Percentiles rank a stretch among this genome's conserved stretches.
phyloP scores from a whole-genome alignment of 345 rosid species.

The Salix suchowensis region DNA sequence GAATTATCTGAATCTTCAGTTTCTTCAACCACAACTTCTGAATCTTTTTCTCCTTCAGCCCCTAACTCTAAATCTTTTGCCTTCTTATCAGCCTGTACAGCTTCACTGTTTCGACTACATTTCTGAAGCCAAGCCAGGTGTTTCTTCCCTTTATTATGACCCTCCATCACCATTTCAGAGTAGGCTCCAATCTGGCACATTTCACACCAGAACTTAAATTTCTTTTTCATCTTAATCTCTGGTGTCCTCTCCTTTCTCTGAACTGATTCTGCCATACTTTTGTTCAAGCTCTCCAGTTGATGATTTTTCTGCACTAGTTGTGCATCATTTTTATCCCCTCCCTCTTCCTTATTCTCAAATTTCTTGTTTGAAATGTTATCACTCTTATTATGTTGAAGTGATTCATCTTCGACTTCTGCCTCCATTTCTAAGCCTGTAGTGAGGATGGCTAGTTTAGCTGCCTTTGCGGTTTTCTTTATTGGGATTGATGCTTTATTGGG shows the following conservation, averaged over 20 bases:
- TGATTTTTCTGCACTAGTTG: not conserved
- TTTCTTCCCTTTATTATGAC: slow-evolving; percentile 50
- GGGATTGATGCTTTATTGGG: not conserved
- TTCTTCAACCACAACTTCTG: not conserved
- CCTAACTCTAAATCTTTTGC: not conserved
- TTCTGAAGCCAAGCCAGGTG: slow-evolving; percentile 34
- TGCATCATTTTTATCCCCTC: slow-evolving; percentile 5
- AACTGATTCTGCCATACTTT: not conserved
- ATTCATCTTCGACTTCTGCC: not conserved
- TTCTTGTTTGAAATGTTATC: slow-evolving; percentile 15
- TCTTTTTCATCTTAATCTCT: slow-evolving; percentile 11
- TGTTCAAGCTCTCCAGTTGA: not conserved
- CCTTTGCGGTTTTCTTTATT: slow-evolving; percentile 11
- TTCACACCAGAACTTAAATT: slow-evolving; percentile 48
- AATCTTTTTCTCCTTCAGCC: not conserved
- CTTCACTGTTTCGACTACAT: slow-evolving; percentile 8
- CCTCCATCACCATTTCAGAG: slow-evolving; percentile 33
- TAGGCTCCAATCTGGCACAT: slow-evolving; percentile 35
- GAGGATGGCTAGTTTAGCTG: not conserved
- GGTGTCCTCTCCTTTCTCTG: slow-evolving; percentile 9
- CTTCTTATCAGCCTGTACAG: not conserved
- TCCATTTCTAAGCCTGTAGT: slow-evolving; percentile 5
- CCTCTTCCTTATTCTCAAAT: not conserved
- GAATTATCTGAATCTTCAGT: no score
- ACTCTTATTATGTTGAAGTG: slow-evolving; percentile 10